Base-by-base conservation (phyloP, 2,329 filamentous ascomycete species). In the Magnaporthiopsis rhizophila region DNA sequence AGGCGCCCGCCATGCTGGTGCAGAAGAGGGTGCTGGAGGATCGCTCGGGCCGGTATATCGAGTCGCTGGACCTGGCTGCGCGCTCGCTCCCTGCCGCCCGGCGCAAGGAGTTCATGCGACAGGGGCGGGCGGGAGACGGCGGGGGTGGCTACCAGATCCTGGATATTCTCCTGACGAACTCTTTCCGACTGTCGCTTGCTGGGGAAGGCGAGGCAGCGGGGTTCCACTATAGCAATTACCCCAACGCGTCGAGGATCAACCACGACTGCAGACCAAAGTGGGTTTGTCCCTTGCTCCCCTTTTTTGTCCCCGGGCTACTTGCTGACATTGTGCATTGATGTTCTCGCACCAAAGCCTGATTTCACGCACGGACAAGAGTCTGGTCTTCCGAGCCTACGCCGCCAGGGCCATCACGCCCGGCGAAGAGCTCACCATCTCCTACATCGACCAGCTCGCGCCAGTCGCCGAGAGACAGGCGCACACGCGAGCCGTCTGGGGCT, bases 191-290 rank as follows among this genome's bases (percentile, higher is more conserved):
- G 62, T 72, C 73, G 56, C 62, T 77, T 28, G 69, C 70, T 60
- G 71, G 69, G 3, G 59, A 68, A 0, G 66, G 69, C 0, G 63
- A 65, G 15, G 62, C n/a, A 12, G 62, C n/a, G 12, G 62, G 56
- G 7, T 68, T 69, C 3, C 77, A 78, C 59, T 65, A 76, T 5
- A 74, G 70, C 3, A 69, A 69, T 15, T 78, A 73, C 61, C 74
- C 75, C 2, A 73, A 76, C 26, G 70, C 75, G 3, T 72, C 73
- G 32, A 69, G 69, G 53, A 67, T 77, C 5, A 78, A 78, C 63
- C 76, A 78, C 61, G 75, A 77, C 65, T 78, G 77, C 62, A 69
- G 76, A 58, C 76, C 76, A 36, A 78, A 78, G 76, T 77, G 65
- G 72, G 74, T 64, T 30, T 30, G 30, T 30, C 6, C 8, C 21